These are phyloP conservation scores for Nannochloris sp. DNA, from an alignment of 139 green algal genomes.

Conservation along the genomic window DNA sequence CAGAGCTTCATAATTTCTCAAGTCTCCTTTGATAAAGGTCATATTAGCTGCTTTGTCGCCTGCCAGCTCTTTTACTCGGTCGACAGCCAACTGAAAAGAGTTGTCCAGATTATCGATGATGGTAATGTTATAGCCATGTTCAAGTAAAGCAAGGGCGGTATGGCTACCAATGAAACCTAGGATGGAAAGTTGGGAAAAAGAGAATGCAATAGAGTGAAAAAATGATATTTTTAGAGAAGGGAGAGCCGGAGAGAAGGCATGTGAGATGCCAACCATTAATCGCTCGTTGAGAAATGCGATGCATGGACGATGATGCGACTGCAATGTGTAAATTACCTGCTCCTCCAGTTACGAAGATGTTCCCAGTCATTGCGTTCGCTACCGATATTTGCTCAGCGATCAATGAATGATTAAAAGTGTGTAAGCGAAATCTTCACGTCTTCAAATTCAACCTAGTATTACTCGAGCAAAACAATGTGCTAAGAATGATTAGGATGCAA, in stretches of 20 bases:
- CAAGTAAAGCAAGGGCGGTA: conserved; percentile 77
- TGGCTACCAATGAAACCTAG: conserved; percentile 65
- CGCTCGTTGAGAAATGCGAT: no score
- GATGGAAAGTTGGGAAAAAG: neutral
- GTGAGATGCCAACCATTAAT: neutral
- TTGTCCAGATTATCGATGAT: conserved; percentile 93
- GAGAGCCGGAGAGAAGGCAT: neutral
- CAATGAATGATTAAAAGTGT: neutral
- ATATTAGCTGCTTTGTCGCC: conserved; percentile 70
- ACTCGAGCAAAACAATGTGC: neutral
- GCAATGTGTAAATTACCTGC: conserved; percentile 5
- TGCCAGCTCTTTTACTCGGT: conserved; percentile 80
- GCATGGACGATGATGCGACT: no score
- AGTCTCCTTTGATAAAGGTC: conserved; percentile 62
- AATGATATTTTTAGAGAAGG: neutral
- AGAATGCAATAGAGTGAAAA: neutral
- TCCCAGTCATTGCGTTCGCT: conserved; percentile 16
- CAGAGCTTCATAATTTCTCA: conserved; percentile 33
- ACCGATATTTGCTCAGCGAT: neutral
- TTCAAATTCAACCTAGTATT: neutral
- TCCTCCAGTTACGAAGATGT: conserved; percentile 77
- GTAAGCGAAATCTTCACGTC: no score
- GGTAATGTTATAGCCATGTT: conserved; percentile 69
- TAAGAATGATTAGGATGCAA: no score
- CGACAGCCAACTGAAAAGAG: conserved; percentile 65